phyloP scores from a whole-genome alignment of 768 basidiomycete species.

The Lactarius hatsudake region DNA sequence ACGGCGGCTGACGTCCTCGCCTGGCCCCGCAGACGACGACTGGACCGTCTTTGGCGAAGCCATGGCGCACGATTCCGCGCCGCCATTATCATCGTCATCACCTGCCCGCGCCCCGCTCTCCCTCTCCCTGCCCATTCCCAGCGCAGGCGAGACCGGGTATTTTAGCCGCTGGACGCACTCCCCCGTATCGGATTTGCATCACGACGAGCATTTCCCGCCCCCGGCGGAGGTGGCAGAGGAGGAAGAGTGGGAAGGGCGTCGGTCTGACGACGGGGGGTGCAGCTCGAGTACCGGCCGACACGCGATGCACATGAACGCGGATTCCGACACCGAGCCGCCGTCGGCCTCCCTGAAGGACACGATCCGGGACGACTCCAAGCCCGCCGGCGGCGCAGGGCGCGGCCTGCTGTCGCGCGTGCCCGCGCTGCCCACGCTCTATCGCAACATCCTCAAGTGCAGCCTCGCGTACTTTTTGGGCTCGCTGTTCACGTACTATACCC shows the following conservation, averaged over 20 bases:
- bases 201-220: background rate
- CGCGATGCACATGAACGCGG: background rate
- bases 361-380: background rate
- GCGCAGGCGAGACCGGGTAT: background rate
- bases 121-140: background rate
- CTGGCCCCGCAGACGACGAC: constrained; percentile 5
- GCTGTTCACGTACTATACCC: constrained; percentile 86
- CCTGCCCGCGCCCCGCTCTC: background rate
- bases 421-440: constrained; percentile 48
- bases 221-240: background rate
- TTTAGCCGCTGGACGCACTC: background rate
- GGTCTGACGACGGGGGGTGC: background rate
- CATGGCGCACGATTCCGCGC: constrained; percentile 18
- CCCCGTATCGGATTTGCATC: constrained; percentile 7
- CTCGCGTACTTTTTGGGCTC: constrained; percentile 88
- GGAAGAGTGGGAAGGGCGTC: background rate
- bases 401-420: constrained; percentile 33
- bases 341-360: background rate
- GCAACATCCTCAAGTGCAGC: constrained; percentile 86
- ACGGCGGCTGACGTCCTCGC: constrained; percentile 1
- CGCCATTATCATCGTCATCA: background rate
- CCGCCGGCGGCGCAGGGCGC: background rate
- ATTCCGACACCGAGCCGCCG: background rate
- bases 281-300: constrained; percentile 1
- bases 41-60: constrained; percentile 26